Conservation (phyloP, 768 basidiomycete genomes). For the Glaciozyma antarctica region DNA sequence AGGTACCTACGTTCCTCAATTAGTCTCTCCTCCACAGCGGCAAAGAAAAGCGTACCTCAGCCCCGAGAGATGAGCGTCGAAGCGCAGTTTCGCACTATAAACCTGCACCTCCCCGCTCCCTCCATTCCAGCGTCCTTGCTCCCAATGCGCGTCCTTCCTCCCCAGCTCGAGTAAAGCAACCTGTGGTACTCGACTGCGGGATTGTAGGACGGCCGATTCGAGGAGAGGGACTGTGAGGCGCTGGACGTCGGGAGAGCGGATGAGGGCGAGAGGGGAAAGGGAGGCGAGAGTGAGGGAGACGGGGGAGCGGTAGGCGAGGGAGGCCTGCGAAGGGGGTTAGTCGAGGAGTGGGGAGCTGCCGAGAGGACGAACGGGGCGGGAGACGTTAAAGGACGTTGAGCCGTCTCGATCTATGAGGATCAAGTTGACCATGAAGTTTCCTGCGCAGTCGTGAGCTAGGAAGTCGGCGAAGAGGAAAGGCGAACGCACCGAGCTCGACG, state of each 20-base stretch:
- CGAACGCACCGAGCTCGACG: slow-evolving; percentile 13
- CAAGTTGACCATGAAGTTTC: slow-evolving; percentile 24
- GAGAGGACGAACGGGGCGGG: slow-evolving; percentile 10
- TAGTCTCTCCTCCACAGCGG: not conserved
- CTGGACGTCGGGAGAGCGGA: slow-evolving; percentile 2
- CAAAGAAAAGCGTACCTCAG: slow-evolving; percentile 1
- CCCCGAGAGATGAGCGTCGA: slow-evolving; percentile 14
- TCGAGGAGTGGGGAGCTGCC: not conserved
- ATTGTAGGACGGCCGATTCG: not conserved
- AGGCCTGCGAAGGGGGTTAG: slow-evolving; percentile 5
- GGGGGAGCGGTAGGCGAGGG: slow-evolving; percentile 9
- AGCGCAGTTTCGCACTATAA: slow-evolving; percentile 7
- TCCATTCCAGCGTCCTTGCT: not conserved
- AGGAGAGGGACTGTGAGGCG: slow-evolving; percentile 7
- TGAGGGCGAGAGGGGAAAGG: slow-evolving; percentile 4
- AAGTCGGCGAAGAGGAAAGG: not conserved
- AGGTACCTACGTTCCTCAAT: not conserved
- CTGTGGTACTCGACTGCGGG: not conserved
- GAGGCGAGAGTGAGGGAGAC: slow-evolving; percentile 5
- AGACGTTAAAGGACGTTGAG: not conserved
- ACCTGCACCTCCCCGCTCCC: slow-evolving; percentile 13
- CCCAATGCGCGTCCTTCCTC: slow-evolving; percentile 2
- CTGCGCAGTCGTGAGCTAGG: not conserved
- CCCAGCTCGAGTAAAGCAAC: slow-evolving; percentile 4
- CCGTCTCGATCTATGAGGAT: slow-evolving; percentile 4